Evolutionary conservation across 495 filamentous ascomycete species (phyloP).

Genomic region (Stereocaulon alpinum): DNA sequence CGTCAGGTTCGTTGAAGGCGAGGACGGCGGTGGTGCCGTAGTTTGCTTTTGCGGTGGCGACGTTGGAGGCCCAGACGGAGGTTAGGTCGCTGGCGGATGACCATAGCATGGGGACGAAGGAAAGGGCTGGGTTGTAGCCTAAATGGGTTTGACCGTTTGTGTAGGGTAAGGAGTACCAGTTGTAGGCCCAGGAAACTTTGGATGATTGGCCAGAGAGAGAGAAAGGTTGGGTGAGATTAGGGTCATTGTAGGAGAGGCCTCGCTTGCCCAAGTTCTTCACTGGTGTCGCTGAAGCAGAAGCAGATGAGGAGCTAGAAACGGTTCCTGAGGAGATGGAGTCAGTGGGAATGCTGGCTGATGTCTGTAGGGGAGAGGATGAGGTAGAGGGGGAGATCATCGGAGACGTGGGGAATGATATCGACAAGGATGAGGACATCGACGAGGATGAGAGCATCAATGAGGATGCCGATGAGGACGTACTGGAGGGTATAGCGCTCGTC

Average conservation of each 20-base stretch:
- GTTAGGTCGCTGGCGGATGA: conserved; percentile 36
- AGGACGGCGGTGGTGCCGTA: conserved; percentile 23
- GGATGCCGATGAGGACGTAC: not conserved
- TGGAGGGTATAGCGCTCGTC: not conserved
- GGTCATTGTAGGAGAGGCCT: conserved; percentile 73
- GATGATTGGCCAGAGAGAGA: conserved; percentile 23
- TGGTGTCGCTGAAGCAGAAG: not conserved
- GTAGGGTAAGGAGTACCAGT: conserved; percentile 46
- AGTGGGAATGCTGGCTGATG: not conserved
- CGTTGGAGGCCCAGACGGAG: conserved; percentile 40
- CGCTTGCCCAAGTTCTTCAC: conserved; percentile 28
- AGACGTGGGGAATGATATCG: not conserved
- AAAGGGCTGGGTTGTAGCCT: conserved; percentile 21
- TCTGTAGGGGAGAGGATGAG: not conserved
- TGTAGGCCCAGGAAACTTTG: conserved; percentile 51
- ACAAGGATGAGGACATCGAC: not conserved
- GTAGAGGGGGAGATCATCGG: not conserved
- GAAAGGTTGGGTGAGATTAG: conserved; percentile 43
- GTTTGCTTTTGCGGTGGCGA: conserved; percentile 37
- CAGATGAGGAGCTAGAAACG: not conserved
- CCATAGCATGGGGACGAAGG: conserved; percentile 55
- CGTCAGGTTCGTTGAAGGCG: conserved; percentile 17
- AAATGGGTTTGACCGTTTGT: conserved; percentile 22
- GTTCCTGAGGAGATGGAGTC: not conserved
- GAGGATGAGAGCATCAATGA: not conserved